phyloP scores from a whole-genome alignment of 2,329 filamentous ascomycete species.

The Xylaria sp. region DNA sequence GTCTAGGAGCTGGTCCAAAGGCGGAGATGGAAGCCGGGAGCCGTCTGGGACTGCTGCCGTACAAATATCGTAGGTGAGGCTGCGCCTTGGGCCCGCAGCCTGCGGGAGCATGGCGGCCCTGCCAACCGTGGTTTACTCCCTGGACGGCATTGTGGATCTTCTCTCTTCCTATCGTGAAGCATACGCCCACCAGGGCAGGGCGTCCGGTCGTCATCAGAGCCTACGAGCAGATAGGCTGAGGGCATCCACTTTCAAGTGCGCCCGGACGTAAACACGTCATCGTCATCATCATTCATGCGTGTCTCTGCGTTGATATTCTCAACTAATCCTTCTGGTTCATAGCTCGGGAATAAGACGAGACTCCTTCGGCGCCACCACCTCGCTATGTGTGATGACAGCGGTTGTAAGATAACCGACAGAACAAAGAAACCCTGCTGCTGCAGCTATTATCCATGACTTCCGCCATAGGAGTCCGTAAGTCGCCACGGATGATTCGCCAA shows the following conservation, averaged over 20 bases:
- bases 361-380: background rate
- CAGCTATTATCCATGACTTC: background rate
- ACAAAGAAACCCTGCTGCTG: background rate
- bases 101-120: background rate
- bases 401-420: background rate
- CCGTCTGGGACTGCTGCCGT: background rate
- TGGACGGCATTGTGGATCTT: background rate
- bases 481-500: background rate
- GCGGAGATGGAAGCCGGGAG: background rate
- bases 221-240: no score
- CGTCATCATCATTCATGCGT: background rate
- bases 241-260: no score
- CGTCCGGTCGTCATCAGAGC: no score
- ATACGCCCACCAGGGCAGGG: background rate
- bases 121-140: background rate
- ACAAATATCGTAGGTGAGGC: background rate
- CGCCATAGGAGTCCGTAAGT: background rate
- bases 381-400: background rate
- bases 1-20: background rate
- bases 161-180: background rate
- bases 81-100: background rate
- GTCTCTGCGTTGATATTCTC: background rate
- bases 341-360: background rate
- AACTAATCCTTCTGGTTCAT: background rate
- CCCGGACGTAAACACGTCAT: background rate